Base-by-base conservation (phyloP, 2,329 filamentous ascomycete species). In the Ophiostoma ips region DNA sequence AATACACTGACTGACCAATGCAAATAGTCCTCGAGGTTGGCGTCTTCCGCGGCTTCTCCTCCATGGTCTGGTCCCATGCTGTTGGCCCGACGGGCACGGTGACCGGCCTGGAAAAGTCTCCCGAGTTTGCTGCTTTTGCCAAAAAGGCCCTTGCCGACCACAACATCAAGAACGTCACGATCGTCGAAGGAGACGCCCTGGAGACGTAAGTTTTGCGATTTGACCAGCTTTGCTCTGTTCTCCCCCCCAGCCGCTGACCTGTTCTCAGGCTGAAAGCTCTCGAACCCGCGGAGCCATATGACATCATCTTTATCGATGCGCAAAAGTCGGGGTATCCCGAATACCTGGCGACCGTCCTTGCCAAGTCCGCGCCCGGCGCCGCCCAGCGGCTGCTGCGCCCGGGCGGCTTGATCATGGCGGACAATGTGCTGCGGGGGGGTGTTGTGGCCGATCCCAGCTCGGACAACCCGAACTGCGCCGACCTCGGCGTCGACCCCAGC, bases 281-380 rank as follows among this genome's bases (percentile, higher is more conserved):
- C 3, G 55, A 66, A 52, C 56, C 61, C 51, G 50, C 59, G 34
- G 60, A 68, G 56, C 70, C 73, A 4, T 77, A 72, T 55, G 73
- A 76, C 58, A 60, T 75, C 41, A 65, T 76, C 58, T 76, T 76
- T 58, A 66, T 76, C 53, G 73, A 76, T 51, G 73, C 73, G 21
- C 66, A 76, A 51, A 76, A 76, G 62, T 62, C 65, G 0, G 70
- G 68, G n/a, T 75, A 76, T 57, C 67, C 69, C 0, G 58, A 57
- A 7, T 76, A 76, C 58, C 63, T 76, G 35, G 58, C 62, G 18
- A 62, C 66, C 30, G 67, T 76, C 49, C 63, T 76, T 13, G 63
- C 62, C 16, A 58, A 61, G 46, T 76, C 72, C 5, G 58, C 57
- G 46, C 65, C 71, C 2, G 65, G 63, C 2, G 53, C 55, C 6